Base-by-base conservation (phyloP, 2,329 filamentous ascomycete species). In the Cladosporium colombiae region DNA sequence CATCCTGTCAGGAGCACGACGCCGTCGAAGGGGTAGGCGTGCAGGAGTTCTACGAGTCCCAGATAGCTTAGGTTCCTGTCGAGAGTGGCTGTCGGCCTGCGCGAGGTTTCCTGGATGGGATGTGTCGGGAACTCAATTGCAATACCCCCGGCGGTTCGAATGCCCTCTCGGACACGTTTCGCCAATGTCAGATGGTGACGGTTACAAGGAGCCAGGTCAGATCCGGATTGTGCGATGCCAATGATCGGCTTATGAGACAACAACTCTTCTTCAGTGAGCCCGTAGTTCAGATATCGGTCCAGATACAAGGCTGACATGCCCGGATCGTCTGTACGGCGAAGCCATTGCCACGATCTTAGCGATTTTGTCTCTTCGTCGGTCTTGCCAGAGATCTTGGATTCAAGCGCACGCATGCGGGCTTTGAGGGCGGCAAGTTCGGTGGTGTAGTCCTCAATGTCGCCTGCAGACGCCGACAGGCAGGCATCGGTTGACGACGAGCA, bases 401-500 rank as follows among this genome's bases (percentile, higher is more conserved):
- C 73, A 0, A 75, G 68, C 33, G 73, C 70, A 59, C 72, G 69
- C 14, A 73, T 72, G 53, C 73, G 69, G 23, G 71, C 71, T 60
- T 71, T 68, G 10, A 75, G 68, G 2, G 70, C 68, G 35, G 69
- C 46, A n/a, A 74, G 69, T 52, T 75, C 72, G 40, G 68, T 69
- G 53, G 72, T 71, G 68, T 74, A 74, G 66, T 75, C 73, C 66
- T 75, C 73, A 18, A 75, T 75, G 63, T 75, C 73, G 64, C 60
- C 35, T 8, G 44, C 50, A 23, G 35, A n/a, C 2, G 61, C 61
- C 44, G 58, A 49, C 23, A 52, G 44, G 33, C 61, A 63, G 27
- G 40, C 18, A 8, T 63, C 61, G n/a, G 11, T 46, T 1, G 61
- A 63, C 18, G 61, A 46, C 1, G 61, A 23, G 25, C 61, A 63